Evolutionary conservation across 495 filamentous ascomycete species (phyloP), one percentile per base, ranked within the genome.

Genomic region (Aeminium ludgeri): DNA sequence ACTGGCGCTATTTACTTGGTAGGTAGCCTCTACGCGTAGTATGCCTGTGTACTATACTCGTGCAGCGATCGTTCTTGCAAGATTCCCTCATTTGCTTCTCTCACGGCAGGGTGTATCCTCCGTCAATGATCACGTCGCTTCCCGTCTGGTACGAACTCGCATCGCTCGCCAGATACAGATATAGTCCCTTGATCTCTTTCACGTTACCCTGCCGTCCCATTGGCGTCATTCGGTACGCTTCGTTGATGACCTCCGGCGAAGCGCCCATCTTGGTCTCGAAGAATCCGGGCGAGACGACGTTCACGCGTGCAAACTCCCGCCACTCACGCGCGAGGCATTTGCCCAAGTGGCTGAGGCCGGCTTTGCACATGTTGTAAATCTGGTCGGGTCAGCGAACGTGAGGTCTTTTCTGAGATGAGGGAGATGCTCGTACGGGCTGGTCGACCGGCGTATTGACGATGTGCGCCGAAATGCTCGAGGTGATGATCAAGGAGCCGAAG

Each of bases 261-360:
- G 57, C 60, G 25, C 58, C 60, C 55, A 61, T 56, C 29, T 49
- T 55, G 3, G 58, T 64, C 20, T 53, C 42, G 37, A 53, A 47
- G 48, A 46, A 61, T 17, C 55, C 54, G 18, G 49, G 51, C 5
- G 45, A 52, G 13, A 50, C 37, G 18, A 46, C 34, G 20, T 48
- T 44, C 11, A 39, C 44, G 35, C 25, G 34, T 17, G 56, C 56
- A 51, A 61, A 61, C 1, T 59, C 53, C 1, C 57, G 46, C 57
- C 57, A 59, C 43, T 60, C 55, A 6, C 48, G 23, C 1, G 57
- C 55, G 2, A 58, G 40, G 23, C 47, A 48, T 30, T 57, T 58
- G 17, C 50, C 56, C 3, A 60, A 34, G 32, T 60, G 57, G 28
- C 31, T 53, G 28, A 60, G 43, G 20, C 34, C 52, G 10, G 57